A percentile compares a stretch with the other conserved stretches of the same genome.
Conservation (phyloP, 345 rosid genomes). For the Stellera chamaejasme region DNA sequence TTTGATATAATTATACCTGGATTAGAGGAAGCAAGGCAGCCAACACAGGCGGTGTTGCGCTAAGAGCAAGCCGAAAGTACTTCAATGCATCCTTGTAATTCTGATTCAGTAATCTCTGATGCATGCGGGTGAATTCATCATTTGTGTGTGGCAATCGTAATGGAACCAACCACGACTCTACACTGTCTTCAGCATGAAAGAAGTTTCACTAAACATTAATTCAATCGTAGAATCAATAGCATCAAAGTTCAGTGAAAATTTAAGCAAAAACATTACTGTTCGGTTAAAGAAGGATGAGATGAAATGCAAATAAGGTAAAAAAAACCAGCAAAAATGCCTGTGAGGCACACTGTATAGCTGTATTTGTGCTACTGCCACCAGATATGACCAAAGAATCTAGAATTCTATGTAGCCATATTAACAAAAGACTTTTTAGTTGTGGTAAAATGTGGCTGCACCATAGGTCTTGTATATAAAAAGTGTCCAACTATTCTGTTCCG, state of each 20-base stretch:
- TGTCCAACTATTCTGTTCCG: no score
- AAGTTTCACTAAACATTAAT: slow-evolving; percentile 11
- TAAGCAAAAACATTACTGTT: no score
- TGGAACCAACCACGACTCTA: slow-evolving; percentile 79
- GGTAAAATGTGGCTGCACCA: no score
- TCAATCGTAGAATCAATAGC: slow-evolving; percentile 7
- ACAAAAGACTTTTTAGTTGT: no score
- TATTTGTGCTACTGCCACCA: no score
- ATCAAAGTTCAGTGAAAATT: neutral
- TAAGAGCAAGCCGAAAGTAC: slow-evolving; percentile 41
- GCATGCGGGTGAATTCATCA: slow-evolving; percentile 27
- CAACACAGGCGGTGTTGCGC: slow-evolving; percentile 28
- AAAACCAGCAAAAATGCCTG: no score
- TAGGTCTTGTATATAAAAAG: no score
- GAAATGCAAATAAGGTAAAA: no score
- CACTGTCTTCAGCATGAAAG: slow-evolving; percentile 23
- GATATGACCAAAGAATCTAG: no score
- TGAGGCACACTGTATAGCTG: no score
- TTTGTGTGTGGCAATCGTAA: slow-evolving; percentile 34
- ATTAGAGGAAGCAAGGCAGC: slow-evolving; percentile 69
- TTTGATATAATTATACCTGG: slow-evolving; percentile 36
- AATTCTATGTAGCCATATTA: no score
- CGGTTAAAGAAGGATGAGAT: no score
- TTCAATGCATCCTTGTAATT: slow-evolving; percentile 56
- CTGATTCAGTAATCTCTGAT: slow-evolving; percentile 23